Evolutionary conservation across 139 green algal species (phyloP).

Genomic region (Closterium sp.): DNA sequence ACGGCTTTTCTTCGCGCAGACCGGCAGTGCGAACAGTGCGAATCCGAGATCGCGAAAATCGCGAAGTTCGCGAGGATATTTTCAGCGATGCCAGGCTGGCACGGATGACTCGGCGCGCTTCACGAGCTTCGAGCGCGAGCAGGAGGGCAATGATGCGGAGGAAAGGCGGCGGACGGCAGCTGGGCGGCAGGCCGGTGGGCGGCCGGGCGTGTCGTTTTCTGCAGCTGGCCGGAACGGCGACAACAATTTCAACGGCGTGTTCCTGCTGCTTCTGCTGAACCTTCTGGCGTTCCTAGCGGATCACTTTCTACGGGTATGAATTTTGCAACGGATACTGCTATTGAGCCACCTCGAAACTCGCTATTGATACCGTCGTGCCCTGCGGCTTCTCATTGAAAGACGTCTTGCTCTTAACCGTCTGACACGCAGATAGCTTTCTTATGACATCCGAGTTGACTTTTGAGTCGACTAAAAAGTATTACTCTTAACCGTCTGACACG

Average conservation of each 20-base stretch:
- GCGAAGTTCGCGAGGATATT: not conserved
- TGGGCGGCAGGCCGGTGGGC: not conserved
- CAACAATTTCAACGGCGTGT: slow-evolving; percentile 47
- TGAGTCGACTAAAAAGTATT: too few relatives aligned
- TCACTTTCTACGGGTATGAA: slow-evolving; percentile 50
- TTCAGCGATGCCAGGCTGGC: not conserved
- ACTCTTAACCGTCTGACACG: too few relatives aligned
- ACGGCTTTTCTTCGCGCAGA: not conserved
- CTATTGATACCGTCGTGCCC: too few relatives aligned
- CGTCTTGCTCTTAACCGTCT: too few relatives aligned
- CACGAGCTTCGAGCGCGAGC: not conserved
- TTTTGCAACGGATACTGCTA: not conserved
- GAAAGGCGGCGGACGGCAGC: not conserved
- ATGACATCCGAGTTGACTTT: too few relatives aligned
- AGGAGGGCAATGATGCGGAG: not conserved
- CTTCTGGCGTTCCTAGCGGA: slow-evolving; percentile 60
- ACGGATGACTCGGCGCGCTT: not conserved
- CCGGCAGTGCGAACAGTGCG: not conserved
- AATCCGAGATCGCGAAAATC: not conserved
- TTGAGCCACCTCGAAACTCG: too few relatives aligned
- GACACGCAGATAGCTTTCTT: not conserved
- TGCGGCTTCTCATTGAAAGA: too few relatives aligned
- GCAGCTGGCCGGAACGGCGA: not conserved
- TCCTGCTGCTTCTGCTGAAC: slow-evolving; percentile 60
- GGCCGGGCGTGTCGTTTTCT: not conserved